These are phyloP conservation scores for Vitis riparia DNA, from an alignment of 164 flowering plant genomes.

Conservation along the genomic window DNA sequence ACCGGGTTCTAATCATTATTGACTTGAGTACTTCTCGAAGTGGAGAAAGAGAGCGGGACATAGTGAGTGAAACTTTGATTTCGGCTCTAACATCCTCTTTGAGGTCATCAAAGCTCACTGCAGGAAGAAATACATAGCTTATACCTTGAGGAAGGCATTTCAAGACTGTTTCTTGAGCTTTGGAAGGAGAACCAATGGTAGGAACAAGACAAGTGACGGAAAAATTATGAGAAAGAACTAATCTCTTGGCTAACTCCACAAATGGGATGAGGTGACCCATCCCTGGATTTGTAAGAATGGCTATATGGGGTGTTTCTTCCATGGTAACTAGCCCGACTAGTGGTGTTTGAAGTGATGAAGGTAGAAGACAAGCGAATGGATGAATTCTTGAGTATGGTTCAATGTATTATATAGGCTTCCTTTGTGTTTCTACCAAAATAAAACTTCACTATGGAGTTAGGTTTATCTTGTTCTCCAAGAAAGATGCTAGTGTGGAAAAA, in stretches of 20 bases:
- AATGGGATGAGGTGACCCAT: constrained; percentile 57
- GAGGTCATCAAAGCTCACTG: constrained; percentile 23
- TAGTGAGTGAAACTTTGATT: constrained; percentile 26
- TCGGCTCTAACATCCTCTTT: constrained; percentile 19
- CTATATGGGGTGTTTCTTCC: background rate
- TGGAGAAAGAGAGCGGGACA: constrained; percentile 34
- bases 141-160: constrained; percentile 25
- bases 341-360: too few species aligned
- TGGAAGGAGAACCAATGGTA: constrained; percentile 19
- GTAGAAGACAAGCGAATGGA: too few species aligned
- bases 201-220: constrained; percentile 34
- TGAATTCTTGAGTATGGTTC: too few species aligned
- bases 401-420: too few species aligned
- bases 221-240: constrained; percentile 23
- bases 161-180: constrained; percentile 14
- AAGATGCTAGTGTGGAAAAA: too few species aligned
- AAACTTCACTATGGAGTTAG: too few species aligned
- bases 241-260: constrained; percentile 36
- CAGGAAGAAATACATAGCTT: constrained; percentile 30
- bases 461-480: too few species aligned
- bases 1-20: background rate
- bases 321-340: too few species aligned
- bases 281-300: constrained; percentile 7
- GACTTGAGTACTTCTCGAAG: constrained; percentile 23
- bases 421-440: too few species aligned